Evolutionary conservation across 129 eudicot species (phyloP).

Genomic region (Calendula officinalis): DNA sequence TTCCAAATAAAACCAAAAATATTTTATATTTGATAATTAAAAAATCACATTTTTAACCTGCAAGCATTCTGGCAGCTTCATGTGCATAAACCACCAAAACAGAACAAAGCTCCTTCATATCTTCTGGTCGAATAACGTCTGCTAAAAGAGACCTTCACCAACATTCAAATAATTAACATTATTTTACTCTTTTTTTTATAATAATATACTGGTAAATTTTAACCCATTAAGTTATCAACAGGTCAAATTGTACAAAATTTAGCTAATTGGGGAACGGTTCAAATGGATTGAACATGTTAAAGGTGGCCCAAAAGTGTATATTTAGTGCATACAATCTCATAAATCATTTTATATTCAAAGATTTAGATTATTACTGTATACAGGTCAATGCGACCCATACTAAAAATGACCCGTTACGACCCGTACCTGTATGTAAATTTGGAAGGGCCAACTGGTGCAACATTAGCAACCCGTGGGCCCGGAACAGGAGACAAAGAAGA

Average conservation of each 20-base stretch:
- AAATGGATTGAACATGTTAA: no score
- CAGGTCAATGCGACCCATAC: no score
- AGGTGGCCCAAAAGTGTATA: no score
- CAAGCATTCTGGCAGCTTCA: conserved; percentile 76
- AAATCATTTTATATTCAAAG: no score
- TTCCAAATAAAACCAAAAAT: conserved; percentile 4
- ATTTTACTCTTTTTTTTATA: no score
- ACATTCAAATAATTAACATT: conserved; percentile 21
- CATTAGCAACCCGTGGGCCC: conserved; percentile 51
- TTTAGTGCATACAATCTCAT: no score
- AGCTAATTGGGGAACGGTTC: no score
- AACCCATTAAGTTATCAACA: no score
- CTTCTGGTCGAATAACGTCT: conserved; percentile 78
- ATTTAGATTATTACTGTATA: no score
- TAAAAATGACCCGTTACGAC: neutral
- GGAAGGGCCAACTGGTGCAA: conserved; percentile 62
- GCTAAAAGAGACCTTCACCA: conserved; percentile 81
- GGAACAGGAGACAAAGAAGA: conserved; percentile 48
- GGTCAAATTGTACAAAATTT: no score
- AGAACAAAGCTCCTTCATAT: conserved; percentile 85
- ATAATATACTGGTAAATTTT: no score
- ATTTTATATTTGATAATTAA: neutral
- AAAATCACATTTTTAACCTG: conserved; percentile 40
- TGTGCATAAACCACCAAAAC: conserved; percentile 77
- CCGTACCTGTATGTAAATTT: conserved; percentile 78